Conservation (phyloP, 345 rosid genomes). For the Heritiera fomes region DNA sequence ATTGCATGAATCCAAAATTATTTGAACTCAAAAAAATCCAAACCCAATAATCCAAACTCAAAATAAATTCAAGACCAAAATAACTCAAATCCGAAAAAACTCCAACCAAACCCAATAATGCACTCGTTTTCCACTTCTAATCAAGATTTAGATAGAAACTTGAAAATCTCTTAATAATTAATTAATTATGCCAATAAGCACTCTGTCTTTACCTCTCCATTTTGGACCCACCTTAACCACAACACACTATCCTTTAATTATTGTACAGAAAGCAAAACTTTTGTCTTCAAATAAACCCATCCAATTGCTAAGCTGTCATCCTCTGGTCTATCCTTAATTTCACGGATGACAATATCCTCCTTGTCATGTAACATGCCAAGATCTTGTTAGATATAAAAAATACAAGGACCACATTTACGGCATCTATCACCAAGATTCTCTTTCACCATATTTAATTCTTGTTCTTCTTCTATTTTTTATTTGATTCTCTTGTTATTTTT, state of each 20-base stretch:
- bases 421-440: constrained; percentile 29
- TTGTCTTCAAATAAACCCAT: constrained; percentile 15
- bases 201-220: constrained; percentile 20
- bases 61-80: too few species aligned
- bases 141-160: constrained; percentile 1
- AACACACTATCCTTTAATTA: constrained; percentile 22
- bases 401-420: constrained; percentile 22
- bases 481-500: too few species aligned
- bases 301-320: background rate
- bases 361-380: constrained; percentile 21
- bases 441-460: background rate
- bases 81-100: too few species aligned
- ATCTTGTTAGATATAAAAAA: constrained; percentile 35
- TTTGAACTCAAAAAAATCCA: too few species aligned
- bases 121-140: too few species aligned
- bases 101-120: too few species aligned
- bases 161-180: background rate
- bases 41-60: too few species aligned
- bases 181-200: background rate
- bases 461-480: too few species aligned
- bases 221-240: constrained; percentile 23
- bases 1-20: too few species aligned
- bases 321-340: background rate
- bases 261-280: constrained; percentile 14
- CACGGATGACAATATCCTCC: constrained; percentile 21